Percentiles rank a stretch among this genome's conserved stretches.
Conservation (phyloP, 2,329 filamentous ascomycete genomes). For the Calonectria pteridis region DNA sequence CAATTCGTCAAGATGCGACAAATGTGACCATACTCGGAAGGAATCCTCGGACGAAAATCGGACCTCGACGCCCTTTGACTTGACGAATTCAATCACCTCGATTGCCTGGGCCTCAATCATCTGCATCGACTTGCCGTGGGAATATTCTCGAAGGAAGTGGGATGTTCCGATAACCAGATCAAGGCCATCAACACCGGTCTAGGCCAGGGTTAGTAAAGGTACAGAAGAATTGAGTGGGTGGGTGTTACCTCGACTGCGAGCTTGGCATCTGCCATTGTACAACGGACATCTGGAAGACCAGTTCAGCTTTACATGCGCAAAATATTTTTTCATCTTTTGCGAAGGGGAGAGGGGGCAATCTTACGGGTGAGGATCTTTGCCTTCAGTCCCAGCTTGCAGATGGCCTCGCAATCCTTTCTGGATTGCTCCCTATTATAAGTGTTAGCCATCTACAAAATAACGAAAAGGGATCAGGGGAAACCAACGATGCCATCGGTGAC, state of each 20-base stretch:
- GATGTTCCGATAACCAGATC: constrained; percentile 87
- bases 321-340: background rate
- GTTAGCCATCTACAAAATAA: background rate
- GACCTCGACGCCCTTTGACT: constrained; percentile 47
- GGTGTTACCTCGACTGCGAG: background rate
- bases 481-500: no score
- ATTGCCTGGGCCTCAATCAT: constrained; percentile 60
- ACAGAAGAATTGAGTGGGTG: background rate
- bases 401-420: background rate
- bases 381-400: background rate
- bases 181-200: constrained; percentile 78
- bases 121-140: constrained; percentile 90
- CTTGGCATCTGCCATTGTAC: background rate
- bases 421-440: constrained; percentile 54
- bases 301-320: background rate
- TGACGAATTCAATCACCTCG: constrained; percentile 76
- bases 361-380: constrained; percentile 48
- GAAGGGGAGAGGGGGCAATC: background rate
- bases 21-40: constrained; percentile 65
- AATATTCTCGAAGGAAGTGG: constrained; percentile 84
- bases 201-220: background rate
- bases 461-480: background rate
- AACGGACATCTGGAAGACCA: constrained; percentile 8
- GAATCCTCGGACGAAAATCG: constrained; percentile 79
- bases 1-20: background rate